A percentile compares a stretch with the other conserved stretches of the same genome.
phyloP scores from a whole-genome alignment of 2,329 filamentous ascomycete genomes.

The Colletotrichum lentis region DNA sequence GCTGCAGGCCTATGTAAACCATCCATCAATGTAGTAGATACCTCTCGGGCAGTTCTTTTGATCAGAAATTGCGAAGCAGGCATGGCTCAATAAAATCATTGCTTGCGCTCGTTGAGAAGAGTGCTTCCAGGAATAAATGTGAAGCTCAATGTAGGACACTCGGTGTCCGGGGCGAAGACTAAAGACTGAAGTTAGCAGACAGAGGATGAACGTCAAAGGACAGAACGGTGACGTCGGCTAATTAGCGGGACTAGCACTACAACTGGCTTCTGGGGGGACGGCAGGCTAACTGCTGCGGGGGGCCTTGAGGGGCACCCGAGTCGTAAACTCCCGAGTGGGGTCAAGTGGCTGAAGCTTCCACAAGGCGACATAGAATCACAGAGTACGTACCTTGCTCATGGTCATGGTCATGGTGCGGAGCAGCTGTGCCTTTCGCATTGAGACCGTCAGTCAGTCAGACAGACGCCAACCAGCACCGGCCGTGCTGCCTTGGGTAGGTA shows the following conservation, averaged over 20 bases:
- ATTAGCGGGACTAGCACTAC: neutral
- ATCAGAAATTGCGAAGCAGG: neutral
- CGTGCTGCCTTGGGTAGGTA: slow-evolving; percentile 20
- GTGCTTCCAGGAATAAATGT: neutral
- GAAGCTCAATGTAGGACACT: neutral
- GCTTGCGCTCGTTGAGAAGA: too few relatives aligned
- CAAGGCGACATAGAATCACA: slow-evolving; percentile 30
- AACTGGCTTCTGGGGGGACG: neutral
- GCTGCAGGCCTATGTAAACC: slow-evolving; percentile 25
- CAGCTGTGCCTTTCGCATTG: slow-evolving; percentile 25
- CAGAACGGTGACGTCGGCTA: slow-evolving; percentile 6
- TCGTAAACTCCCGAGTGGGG: slow-evolving; percentile 9
- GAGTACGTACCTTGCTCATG: neutral
- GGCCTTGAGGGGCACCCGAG: slow-evolving; percentile 13
- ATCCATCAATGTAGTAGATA: slow-evolving; percentile 20
- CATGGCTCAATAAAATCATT: neutral
- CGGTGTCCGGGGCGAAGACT: neutral
- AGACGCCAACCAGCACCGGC: slow-evolving; percentile 18
- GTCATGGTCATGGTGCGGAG: slow-evolving; percentile 8
- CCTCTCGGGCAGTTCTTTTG: neutral
- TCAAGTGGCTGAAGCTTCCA: slow-evolving; percentile 29
- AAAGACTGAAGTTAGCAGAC: neutral
- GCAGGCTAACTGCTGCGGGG: slow-evolving; percentile 6
- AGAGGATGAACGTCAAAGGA: too few relatives aligned
- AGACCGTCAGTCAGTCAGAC: slow-evolving; percentile 4